Evolutionary conservation across 2,329 filamentous ascomycete species (phyloP).

Genomic region (Zasmidium citrigriseum): DNA sequence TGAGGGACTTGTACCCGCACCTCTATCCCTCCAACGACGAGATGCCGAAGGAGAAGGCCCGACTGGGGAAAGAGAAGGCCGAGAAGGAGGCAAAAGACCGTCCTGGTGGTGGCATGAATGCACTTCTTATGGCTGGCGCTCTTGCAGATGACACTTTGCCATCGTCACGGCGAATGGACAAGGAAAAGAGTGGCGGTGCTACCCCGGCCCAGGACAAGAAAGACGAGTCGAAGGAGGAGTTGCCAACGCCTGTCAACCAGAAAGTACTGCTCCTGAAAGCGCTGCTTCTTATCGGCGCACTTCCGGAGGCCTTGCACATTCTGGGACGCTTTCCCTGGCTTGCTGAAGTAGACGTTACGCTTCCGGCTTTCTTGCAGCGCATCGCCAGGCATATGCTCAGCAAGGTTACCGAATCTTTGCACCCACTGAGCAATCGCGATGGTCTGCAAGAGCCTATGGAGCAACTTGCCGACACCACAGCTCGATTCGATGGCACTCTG

Average conservation of each 20-base stretch:
- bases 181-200: conserved; percentile 43
- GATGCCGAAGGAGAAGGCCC: conserved; percentile 73
- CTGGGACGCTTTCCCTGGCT: conserved; percentile 93
- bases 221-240: conserved; percentile 50
- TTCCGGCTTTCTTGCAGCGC: conserved; percentile 79
- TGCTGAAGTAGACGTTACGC: conserved; percentile 77
- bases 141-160: conserved; percentile 76
- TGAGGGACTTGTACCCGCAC: conserved; percentile 88
- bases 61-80: conserved; percentile 72
- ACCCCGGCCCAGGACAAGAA: conserved; percentile 44
- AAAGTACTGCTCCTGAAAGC: conserved; percentile 84
- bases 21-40: conserved; percentile 80
- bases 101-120: conserved; percentile 73
- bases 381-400: conserved; percentile 80
- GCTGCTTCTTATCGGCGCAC: conserved; percentile 83
- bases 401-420: conserved; percentile 65
- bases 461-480: conserved; percentile 63
- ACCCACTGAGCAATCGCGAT: conserved; percentile 46
- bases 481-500: conserved; percentile 68
- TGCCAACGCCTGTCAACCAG: conserved; percentile 78
- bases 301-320: conserved; percentile 91
- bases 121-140: conserved; percentile 81
- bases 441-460: conserved; percentile 51
- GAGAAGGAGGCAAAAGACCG: conserved; percentile 73
- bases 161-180: conserved; percentile 49